Base-by-base conservation (phyloP, 768 basidiomycete genomes). In the Boletus rex-veris region DNA sequence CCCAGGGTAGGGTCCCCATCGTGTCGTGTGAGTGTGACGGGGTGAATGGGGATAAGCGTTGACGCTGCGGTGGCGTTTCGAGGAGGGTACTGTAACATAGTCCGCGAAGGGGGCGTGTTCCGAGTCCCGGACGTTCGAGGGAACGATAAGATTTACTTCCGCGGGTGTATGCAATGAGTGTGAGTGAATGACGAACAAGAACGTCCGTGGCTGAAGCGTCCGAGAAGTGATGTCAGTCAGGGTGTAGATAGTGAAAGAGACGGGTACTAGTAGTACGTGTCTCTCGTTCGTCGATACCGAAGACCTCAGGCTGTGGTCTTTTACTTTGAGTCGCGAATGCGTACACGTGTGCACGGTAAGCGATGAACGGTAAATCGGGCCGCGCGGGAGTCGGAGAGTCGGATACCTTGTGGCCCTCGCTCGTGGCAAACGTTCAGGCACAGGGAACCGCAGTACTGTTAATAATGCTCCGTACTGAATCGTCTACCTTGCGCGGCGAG, bases 21-120 rank as follows among this genome's bases (percentile, higher is more conserved):
- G 10, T 18, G 10, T n/a, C 50, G 31, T 60, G 59, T 60, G 59
- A 56, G 49, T 41, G 47, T 59, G 53, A 52, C 45, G 21, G 41
- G 26, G 48, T 45, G 40, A 37, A 52, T 16, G 28, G 1, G 11
- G 19, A 16, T 24, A 31, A 21, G 36, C 7, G 18, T 45, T 6
- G 26, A 18, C 26, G 30, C 24, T 15, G 39, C 16, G 33, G 51
- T 58, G 51, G 50, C 57, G 54, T 44, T 24, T 21, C 19, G 28
- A 38, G 16, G 31, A 28, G 7, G 35, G 37, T 50, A 11, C 10
- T 39, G 24, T 37, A 11, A 42, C 40, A 31, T 44, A 49, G 49
- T 58, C 48, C 58, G 51, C 55, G 51, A 53, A 50, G 48, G 45
- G 26, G 52, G 44, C 57, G 45, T 57, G 48, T 40, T 10, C 24